Base-by-base conservation (phyloP, 1,284 basidiomycete genomes). In the Mycosarcoma mackinlayi region DNA sequence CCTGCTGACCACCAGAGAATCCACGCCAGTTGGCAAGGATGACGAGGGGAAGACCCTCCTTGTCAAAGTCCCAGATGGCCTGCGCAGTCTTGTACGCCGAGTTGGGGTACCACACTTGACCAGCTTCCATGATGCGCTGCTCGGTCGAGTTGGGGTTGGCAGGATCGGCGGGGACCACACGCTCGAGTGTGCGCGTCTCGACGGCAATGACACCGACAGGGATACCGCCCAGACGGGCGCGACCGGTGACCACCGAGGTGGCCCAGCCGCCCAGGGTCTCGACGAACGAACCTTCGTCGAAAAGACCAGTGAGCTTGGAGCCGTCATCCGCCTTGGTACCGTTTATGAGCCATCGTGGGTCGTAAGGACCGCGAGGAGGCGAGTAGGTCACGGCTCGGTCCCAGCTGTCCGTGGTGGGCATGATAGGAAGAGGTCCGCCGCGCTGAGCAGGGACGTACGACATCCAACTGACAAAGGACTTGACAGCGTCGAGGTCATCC, bases 11-110 rank as follows among this genome's bases (percentile, higher is more conserved):
- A 73, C 96, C 96, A 23, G 96, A 98, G 89, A 99, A 99, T 34
- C 96, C 96, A 87, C 96, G 93, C 94, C 96, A 98, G 87, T 99
- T 99, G 67, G 96, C 96, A 79, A 99, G 97, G 84, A 99, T 95
- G 84, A 98, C 93, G 66, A 99, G 87, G 4, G 96, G 96, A 21
- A 99, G 87, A 37, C 92, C 93, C 85, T 99, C 96, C 48, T 94
- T 90, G 85, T 95, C 92, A 86, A 98, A 93, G 86, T 99, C 96
- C 84, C 94, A 93, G 85, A 98, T 98, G 16, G 96, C 94, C 81
- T 98, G 96, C 9, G 95, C 96, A 23, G 96, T 99, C 88, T 99
- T 99, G 87, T 97, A 95, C n/a, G 96, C 94, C 25, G 92, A 95
- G 85, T 99, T 98, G 47, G 96, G 96, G 85, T 98, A 98, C 96